phyloP scores from a whole-genome alignment of 495 filamentous ascomycete species.

The Penicillium manginii region DNA sequence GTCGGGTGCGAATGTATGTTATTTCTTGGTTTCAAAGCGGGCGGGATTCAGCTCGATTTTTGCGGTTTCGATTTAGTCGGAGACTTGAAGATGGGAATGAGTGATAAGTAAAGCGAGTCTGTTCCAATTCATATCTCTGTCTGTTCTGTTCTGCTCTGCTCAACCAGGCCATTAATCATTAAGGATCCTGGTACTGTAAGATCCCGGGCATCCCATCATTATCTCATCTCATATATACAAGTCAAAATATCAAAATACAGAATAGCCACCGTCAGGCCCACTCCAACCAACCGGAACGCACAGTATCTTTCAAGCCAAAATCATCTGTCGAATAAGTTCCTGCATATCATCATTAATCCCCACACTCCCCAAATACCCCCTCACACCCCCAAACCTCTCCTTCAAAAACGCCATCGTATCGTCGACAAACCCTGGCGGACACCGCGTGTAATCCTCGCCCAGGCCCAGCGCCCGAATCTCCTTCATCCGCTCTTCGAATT shows the following conservation, averaged over 20 bases:
- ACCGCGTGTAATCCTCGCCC: constrained; percentile 66
- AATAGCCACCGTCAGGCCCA: neutral
- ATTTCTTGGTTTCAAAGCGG: too few relatives aligned
- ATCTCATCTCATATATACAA: constrained; percentile 2
- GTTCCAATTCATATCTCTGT: neutral
- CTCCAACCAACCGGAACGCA: too few relatives aligned
- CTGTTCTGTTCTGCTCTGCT: too few relatives aligned
- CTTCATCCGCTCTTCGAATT: constrained; percentile 62
- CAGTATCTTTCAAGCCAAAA: too few relatives aligned
- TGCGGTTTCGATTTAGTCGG: too few relatives aligned
- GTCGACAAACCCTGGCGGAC: constrained; percentile 58
- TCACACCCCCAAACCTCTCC: constrained; percentile 60
- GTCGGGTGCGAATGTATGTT: too few relatives aligned
- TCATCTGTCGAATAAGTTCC: constrained; percentile 35
- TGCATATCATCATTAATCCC: constrained; percentile 53
- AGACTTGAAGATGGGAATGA: too few relatives aligned
- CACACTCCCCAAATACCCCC: constrained; percentile 61
- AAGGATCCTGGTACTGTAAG: neutral
- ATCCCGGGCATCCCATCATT: constrained; percentile 5
- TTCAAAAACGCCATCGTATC: constrained; percentile 55
- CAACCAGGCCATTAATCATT: constrained; percentile 9
- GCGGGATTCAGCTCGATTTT: too few relatives aligned
- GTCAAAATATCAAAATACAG: constrained; percentile 2
- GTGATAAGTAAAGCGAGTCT: too few relatives aligned
- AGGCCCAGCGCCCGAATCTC: constrained; percentile 74